Conservation (phyloP, 164 flowering plant genomes). For the Buxus sempervirens region DNA sequence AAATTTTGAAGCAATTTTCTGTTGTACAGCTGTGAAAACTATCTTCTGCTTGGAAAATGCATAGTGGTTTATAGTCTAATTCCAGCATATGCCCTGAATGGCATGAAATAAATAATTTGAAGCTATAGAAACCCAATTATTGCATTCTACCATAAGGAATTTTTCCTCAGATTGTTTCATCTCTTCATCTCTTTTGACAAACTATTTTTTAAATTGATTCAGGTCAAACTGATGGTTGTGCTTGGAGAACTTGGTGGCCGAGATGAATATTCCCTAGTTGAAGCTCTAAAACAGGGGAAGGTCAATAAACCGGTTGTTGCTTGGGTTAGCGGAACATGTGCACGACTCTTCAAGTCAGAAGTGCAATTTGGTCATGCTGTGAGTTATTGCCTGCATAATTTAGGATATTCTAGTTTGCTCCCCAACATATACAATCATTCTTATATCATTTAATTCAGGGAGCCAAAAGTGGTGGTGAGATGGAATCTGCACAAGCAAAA, state of each 20-base stretch:
- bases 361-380: conserved; percentile 99
- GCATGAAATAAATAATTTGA: not conserved
- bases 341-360: conserved; percentile 95
- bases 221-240: conserved; percentile 97
- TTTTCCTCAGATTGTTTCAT: not conserved
- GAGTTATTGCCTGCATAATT: conserved; percentile 29
- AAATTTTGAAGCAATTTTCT: not conserved
- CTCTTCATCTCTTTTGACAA: not conserved
- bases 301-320: conserved; percentile 95
- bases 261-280: conserved; percentile 97
- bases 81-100: not conserved
- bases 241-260: conserved; percentile 99
- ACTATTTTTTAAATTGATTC: conserved; percentile 14
- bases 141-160: not conserved
- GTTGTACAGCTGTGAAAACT: not conserved
- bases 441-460: conserved; percentile 46
- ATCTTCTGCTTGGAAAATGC: not conserved
- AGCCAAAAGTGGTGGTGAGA: conserved; percentile 97
- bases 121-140: not conserved
- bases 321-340: conserved; percentile 99
- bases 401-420: not conserved
- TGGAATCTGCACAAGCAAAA: conserved; percentile 99
- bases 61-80: not conserved
- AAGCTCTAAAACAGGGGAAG: conserved; percentile 93
- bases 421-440: conserved; percentile 2